phyloP scores from a whole-genome alignment of 305 asterid species.

The Plantago coronopus region DNA sequence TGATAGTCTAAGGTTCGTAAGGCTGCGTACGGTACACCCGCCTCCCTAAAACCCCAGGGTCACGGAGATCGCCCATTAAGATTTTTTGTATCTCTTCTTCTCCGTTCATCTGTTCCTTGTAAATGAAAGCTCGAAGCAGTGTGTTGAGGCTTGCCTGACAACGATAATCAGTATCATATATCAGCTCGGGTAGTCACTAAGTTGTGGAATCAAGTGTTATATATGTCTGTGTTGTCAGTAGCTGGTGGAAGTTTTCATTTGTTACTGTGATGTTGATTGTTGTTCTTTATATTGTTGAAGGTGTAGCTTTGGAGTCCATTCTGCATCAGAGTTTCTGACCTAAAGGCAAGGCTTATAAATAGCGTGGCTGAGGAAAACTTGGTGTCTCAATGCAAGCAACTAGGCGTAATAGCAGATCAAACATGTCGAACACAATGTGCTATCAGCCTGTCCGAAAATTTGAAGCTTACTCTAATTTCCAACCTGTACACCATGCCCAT shows the following conservation, averaged over 20 bases:
- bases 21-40: background rate
- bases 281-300: slow-evolving; percentile 5
- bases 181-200: background rate
- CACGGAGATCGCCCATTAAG: background rate
- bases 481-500: slow-evolving; percentile 34
- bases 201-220: background rate
- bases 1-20: background rate
- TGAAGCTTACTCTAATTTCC: slow-evolving; percentile 42
- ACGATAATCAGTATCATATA: background rate
- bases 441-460: slow-evolving; percentile 41
- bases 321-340: background rate
- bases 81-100: background rate
- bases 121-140: slow-evolving; percentile 2
- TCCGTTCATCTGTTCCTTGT: background rate
- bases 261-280: background rate
- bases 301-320: background rate
- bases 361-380: background rate
- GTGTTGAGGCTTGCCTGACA: background rate
- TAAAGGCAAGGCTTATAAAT: background rate
- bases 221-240: background rate
- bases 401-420: slow-evolving; percentile 34
- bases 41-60: too few relatives aligned
- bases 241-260: background rate
- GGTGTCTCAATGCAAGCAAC: slow-evolving; percentile 44
- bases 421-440: slow-evolving; percentile 44